phyloP scores from a whole-genome alignment of 495 filamentous ascomycete species.

The Corynascus novoguineensis region DNA sequence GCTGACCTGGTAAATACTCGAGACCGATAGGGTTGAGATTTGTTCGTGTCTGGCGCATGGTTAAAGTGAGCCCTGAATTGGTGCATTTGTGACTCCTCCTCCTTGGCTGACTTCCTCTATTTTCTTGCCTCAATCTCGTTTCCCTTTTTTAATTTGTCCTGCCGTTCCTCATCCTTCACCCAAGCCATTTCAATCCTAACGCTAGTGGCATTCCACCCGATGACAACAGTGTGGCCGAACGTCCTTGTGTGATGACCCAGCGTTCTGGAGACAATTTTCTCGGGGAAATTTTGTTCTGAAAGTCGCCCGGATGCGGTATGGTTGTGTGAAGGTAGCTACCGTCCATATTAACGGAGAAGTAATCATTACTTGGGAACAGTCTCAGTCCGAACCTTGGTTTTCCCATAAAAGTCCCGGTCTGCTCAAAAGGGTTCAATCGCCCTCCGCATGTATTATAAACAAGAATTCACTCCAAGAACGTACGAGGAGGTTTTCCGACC shows the following conservation, averaged over 20 bases:
- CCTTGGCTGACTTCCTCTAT: background rate
- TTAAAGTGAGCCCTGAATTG: background rate
- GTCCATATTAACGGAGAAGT: constrained; percentile 5
- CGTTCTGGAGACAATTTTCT: background rate
- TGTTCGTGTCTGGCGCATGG: background rate
- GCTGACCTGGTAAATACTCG: background rate
- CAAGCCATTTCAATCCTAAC: background rate
- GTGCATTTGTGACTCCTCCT: background rate
- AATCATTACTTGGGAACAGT: too few relatives aligned
- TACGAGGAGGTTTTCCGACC: too few relatives aligned
- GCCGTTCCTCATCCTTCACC: background rate
- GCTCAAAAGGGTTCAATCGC: too few relatives aligned
- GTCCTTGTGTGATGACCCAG: background rate
- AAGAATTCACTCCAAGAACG: too few relatives aligned
- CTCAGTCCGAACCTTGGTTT: too few relatives aligned
- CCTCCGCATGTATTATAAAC: too few relatives aligned
- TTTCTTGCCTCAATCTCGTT: background rate
- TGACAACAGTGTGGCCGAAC: background rate
- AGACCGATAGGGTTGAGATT: background rate
- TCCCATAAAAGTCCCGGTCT: too few relatives aligned
- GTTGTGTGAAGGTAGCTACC: background rate
- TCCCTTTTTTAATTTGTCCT: background rate
- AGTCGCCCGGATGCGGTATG: background rate
- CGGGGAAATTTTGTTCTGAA: background rate
- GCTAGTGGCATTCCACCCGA: background rate